Percentiles rank a stretch among this genome's conserved stretches.
phyloP scores from a whole-genome alignment of 179 eudicot species.

The Spinacia oleracea region DNA sequence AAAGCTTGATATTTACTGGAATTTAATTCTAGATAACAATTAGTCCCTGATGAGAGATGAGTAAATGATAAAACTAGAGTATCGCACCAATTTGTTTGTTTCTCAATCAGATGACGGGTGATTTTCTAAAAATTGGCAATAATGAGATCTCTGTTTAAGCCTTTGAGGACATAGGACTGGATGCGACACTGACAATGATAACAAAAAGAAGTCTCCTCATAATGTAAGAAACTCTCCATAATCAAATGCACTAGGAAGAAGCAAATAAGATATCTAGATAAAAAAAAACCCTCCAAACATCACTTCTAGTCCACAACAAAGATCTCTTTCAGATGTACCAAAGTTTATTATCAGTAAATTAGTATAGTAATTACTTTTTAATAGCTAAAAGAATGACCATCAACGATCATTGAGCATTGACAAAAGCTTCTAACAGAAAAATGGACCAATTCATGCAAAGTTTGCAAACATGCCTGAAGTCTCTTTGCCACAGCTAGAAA shows the following conservation, averaged over 20 bases:
- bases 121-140: neutral
- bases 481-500: conserved; percentile 71
- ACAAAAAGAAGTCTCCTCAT: neutral
- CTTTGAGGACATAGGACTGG: neutral
- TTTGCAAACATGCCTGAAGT: conserved; percentile 52
- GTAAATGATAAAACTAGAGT: neutral
- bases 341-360: no score
- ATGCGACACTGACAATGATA: neutral
- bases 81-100: neutral
- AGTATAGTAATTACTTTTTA: neutral
- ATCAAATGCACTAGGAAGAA: neutral
- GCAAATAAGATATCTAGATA: neutral
- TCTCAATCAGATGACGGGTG: neutral
- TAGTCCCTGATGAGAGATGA: neutral
- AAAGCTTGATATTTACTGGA: neutral
- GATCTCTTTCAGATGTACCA: neutral
- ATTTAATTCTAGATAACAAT: neutral
- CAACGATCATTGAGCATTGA: neutral
- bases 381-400: neutral
- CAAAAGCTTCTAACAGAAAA: neutral
- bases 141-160: neutral
- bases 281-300: neutral
- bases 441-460: neutral
- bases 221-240: neutral
- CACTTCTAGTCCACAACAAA: neutral